Percentiles rank a stretch among this genome's conserved stretches.
Evolutionary conservation across 2,329 filamentous ascomycete species (phyloP).

Genomic region (Aspergillus cejpii): DNA sequence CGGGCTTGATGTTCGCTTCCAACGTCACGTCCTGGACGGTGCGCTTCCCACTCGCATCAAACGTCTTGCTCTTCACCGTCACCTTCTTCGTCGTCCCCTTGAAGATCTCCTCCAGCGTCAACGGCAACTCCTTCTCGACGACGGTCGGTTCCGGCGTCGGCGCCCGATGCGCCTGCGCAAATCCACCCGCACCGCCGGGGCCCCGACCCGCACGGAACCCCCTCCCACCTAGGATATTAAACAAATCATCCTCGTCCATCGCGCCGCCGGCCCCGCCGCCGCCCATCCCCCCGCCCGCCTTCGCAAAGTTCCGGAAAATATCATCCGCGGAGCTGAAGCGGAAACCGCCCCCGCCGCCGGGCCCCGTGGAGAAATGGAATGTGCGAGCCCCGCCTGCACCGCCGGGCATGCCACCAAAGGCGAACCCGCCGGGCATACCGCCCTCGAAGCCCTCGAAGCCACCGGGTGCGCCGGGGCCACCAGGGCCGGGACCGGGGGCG

Average conservation of each 20-base stretch:
- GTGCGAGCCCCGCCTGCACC: constrained; percentile 44
- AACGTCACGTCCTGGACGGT: constrained; percentile 82
- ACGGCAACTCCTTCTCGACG: constrained; percentile 72
- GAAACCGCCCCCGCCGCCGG: constrained; percentile 61
- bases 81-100: constrained; percentile 89
- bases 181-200: constrained; percentile 14
- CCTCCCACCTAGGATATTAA: constrained; percentile 41
- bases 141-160: constrained; percentile 79
- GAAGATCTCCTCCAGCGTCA: constrained; percentile 84
- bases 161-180: constrained; percentile 30
- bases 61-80: constrained; percentile 96
- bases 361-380: constrained; percentile 44
- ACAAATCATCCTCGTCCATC: constrained; percentile 52
- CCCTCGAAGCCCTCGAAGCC: constrained; percentile 56
- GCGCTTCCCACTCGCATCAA: constrained; percentile 75
- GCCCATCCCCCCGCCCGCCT: constrained; percentile 48
- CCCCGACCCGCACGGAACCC: constrained; percentile 27
- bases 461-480: constrained; percentile 46
- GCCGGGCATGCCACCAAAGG: constrained; percentile 47
- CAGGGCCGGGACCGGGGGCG: constrained; percentile 58
- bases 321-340: constrained; percentile 74
- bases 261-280: constrained; percentile 46
- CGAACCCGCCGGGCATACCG: constrained; percentile 50
- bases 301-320: constrained; percentile 80
- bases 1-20: constrained; percentile 91